A percentile compares a stretch with the other conserved stretches of the same genome.
phyloP scores from a whole-genome alignment of 371 early-diverging fungal species.

The Blakeslea trispora region DNA sequence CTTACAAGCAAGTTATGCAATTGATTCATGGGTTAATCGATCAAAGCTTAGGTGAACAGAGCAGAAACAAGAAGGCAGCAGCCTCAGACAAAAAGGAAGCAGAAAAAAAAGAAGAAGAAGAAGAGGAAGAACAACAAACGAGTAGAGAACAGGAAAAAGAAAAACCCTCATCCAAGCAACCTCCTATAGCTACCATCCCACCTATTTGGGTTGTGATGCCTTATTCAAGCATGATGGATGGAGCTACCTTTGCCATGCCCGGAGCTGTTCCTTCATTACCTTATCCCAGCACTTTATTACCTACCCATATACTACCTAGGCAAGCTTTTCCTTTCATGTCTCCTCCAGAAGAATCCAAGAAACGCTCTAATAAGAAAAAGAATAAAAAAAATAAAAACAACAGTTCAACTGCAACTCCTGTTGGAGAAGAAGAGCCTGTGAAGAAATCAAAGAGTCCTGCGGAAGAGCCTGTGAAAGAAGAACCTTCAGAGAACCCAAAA shows the following conservation, averaged over 20 bases:
- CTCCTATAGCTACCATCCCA: slow-evolving; percentile 1
- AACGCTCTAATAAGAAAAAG: neutral
- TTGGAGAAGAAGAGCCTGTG: neutral
- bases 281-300: neutral
- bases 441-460: too few species aligned
- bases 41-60: neutral
- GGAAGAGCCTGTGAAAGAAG: too few species aligned
- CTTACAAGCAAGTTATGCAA: slow-evolving; percentile 12
- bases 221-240: slow-evolving; percentile 18
- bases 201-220: slow-evolving; percentile 25
- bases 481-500: too few species aligned
- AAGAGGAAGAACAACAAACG: neutral
- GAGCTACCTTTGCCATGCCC: neutral
- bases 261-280: slow-evolving; percentile 5
- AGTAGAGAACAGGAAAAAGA: neutral
- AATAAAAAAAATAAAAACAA: neutral
- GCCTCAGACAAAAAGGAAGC: too few species aligned
- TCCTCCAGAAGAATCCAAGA: neutral
- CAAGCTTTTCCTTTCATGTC: neutral
- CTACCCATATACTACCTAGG: neutral
- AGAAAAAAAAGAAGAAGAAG: neutral
- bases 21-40: slow-evolving; percentile 1
- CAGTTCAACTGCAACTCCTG: too few species aligned
- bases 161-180: neutral
- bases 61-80: neutral